Conservation (phyloP, 2,329 filamentous ascomycete species). For the Bipolaris cookei region DNA sequence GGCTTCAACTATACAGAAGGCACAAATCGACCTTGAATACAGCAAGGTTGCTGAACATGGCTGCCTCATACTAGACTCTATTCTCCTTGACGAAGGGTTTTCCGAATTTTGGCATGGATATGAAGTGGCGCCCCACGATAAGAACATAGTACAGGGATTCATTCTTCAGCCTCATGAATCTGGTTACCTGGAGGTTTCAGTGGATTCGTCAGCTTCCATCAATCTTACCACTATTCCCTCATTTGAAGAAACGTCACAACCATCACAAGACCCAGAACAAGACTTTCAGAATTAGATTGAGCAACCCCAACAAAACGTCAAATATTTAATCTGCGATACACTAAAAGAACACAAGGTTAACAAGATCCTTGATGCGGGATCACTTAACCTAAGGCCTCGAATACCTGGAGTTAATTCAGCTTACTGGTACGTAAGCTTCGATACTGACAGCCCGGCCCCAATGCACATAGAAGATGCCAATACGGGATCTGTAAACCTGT, state of each 20-base stretch:
- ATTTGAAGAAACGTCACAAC: too few relatives aligned
- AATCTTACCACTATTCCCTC: too few relatives aligned
- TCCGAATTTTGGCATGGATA: not conserved
- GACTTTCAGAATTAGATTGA: slow-evolving; percentile 12
- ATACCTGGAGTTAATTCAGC: slow-evolving; percentile 13
- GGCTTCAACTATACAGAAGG: slow-evolving; percentile 5
- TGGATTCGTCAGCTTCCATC: too few relatives aligned
- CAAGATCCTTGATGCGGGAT: slow-evolving; percentile 10
- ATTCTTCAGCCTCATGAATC: too few relatives aligned
- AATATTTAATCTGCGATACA: slow-evolving; percentile 9
- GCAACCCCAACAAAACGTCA: slow-evolving; percentile 1
- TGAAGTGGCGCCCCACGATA: too few relatives aligned
- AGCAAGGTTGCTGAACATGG: slow-evolving; percentile 2
- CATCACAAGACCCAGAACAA: slow-evolving; percentile 3
- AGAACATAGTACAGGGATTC: too few relatives aligned
- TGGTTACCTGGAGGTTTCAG: too few relatives aligned
- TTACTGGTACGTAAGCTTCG: slow-evolving; percentile 17
- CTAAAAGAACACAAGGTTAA: slow-evolving; percentile 9
- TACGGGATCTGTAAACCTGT: slow-evolving; percentile 15
- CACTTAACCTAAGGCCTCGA: slow-evolving; percentile 1
- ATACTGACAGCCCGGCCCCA: slow-evolving; percentile 1
- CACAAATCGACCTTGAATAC: not conserved
- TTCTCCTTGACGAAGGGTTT: slow-evolving; percentile 4
- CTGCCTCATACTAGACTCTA: slow-evolving; percentile 11
- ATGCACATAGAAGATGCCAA: slow-evolving; percentile 17